Evolutionary conservation across 148 eudicot genomes (phyloP).

Genomic region (Cornus kousa): DNA sequence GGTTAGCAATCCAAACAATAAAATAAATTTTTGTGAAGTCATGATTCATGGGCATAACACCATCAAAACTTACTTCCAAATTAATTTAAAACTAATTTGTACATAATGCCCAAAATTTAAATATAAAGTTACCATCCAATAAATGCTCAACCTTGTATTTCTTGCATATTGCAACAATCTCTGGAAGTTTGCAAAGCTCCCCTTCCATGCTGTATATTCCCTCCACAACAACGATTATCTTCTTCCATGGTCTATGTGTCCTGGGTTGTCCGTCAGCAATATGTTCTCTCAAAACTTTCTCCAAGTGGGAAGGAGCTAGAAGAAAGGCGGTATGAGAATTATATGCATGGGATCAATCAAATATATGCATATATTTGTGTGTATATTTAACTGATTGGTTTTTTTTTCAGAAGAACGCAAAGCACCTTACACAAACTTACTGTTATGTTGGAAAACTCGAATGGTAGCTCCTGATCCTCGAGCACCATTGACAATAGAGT

Average conservation of each 20-base stretch:
- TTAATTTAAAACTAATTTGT: no score
- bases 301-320: slow-evolving; percentile 86
- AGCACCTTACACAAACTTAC: slow-evolving; percentile 43
- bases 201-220: slow-evolving; percentile 99
- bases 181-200: slow-evolving; percentile 97
- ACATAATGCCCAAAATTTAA: not conserved
- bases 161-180: slow-evolving; percentile 89
- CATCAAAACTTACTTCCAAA: not conserved
- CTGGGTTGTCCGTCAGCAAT: slow-evolving; percentile 96
- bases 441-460: slow-evolving; percentile 90
- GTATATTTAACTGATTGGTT: not conserved
- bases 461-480: slow-evolving; percentile 94
- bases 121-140: not conserved
- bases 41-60: not conserved
- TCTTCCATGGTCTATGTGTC: slow-evolving; percentile 99
- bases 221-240: slow-evolving; percentile 91
- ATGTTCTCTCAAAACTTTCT: slow-evolving; percentile 81
- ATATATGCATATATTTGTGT: not conserved
- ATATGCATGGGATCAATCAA: slow-evolving; percentile 1
- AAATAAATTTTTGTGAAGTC: not conserved
- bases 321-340: slow-evolving; percentile 5
- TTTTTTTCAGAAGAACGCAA: not conserved
- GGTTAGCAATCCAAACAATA: not conserved
- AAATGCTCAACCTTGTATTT: slow-evolving; percentile 72
- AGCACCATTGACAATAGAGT: slow-evolving; percentile 94